Evolutionary conservation across 768 basidiomycete species (phyloP).

Genomic region (Strobilomyces dryophilus): DNA sequence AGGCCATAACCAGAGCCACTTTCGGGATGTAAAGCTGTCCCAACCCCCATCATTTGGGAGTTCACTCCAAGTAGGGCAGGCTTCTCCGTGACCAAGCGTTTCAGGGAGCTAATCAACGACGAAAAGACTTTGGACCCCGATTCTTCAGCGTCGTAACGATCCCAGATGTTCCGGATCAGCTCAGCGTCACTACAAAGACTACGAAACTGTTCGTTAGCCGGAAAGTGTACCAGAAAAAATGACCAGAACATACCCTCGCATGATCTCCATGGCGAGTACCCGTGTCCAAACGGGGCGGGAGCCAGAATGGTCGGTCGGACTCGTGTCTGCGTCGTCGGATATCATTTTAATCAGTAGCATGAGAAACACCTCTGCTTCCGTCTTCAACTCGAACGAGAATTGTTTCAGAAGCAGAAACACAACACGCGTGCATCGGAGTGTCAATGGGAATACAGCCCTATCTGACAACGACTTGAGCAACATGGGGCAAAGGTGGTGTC

Average conservation of each 20-base stretch:
- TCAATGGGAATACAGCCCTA: constrained; percentile 78
- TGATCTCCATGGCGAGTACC: constrained; percentile 88
- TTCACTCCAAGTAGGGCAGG: constrained; percentile 78
- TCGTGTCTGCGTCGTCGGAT: constrained; percentile 45
- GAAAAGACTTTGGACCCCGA: constrained; percentile 68
- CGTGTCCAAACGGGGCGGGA: constrained; percentile 78
- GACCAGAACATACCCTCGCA: constrained; percentile 47
- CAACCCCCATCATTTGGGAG: constrained; percentile 79
- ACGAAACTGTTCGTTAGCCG: constrained; percentile 3
- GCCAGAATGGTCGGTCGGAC: constrained; percentile 22
- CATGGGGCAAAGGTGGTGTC: constrained; percentile 86
- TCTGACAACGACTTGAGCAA: constrained; percentile 84
- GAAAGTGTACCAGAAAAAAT: background rate
- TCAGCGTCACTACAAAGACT: constrained; percentile 79
- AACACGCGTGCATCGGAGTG: constrained; percentile 87
- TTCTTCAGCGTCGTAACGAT: constrained; percentile 63
- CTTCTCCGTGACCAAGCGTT: constrained; percentile 84
- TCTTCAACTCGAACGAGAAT: constrained; percentile 74
- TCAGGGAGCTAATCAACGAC: constrained; percentile 76
- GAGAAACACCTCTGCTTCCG: constrained; percentile 85
- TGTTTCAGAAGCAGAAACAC: constrained; percentile 92
- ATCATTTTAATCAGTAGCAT: constrained; percentile 65
- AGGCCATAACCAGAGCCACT: constrained; percentile 43
- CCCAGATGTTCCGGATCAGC: constrained; percentile 75
- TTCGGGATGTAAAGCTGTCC: constrained; percentile 41